Evolutionary conservation across 257 asterid species (phyloP).

Genomic region (Lantana camara): DNA sequence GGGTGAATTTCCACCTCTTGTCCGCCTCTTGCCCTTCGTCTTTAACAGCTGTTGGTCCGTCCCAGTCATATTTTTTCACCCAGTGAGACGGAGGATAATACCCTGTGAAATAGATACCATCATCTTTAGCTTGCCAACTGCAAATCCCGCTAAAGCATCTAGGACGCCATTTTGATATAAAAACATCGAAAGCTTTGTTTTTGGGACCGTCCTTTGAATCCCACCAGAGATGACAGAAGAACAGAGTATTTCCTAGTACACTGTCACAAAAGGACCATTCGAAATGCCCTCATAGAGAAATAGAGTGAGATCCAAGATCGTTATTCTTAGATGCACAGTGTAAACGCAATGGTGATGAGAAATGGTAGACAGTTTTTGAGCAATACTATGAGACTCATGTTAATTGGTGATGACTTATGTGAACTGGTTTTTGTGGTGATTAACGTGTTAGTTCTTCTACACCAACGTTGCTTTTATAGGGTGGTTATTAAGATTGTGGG

Average conservation of each 20-base stretch:
- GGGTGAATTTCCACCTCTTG: no score
- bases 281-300: not conserved
- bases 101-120: not conserved
- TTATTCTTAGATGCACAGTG: constrained; percentile 5
- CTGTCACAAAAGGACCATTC: not conserved
- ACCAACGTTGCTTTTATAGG: not conserved
- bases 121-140: not conserved
- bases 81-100: not conserved
- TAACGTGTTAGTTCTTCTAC: not conserved
- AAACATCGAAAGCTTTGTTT: not conserved
- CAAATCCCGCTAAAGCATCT: not conserved
- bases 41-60: not conserved
- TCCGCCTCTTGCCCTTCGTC: not conserved
- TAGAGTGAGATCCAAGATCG: not conserved
- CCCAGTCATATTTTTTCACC: not conserved
- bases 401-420: not conserved
- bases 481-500: not conserved
- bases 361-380: not conserved
- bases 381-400: not conserved
- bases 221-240: constrained; percentile 3
- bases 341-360: not conserved
- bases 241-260: not conserved
- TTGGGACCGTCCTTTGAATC: not conserved
- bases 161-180: not conserved
- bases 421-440: not conserved